Conservation (phyloP, 208 protist genomes). For the Leptomonas seymouri region DNA sequence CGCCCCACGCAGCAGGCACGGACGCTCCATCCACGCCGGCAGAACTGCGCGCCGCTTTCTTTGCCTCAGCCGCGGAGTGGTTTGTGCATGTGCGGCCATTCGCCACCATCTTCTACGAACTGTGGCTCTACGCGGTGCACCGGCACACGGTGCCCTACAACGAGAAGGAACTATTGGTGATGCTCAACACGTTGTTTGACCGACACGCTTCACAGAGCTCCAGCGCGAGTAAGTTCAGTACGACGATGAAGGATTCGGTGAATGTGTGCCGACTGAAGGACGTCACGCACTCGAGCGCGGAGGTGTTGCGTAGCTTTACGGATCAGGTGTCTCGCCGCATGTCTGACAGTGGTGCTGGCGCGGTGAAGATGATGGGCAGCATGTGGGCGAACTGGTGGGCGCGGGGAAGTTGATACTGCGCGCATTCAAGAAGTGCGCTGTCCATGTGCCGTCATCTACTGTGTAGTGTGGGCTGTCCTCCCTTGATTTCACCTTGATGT, state of each 20-base stretch:
- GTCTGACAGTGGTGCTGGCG: slow-evolving; percentile 27
- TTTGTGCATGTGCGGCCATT: slow-evolving; percentile 69
- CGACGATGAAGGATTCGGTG: slow-evolving; percentile 52
- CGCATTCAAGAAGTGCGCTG: background rate
- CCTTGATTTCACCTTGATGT: too few species aligned
- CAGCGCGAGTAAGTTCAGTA: slow-evolving; percentile 43
- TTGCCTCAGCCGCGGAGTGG: slow-evolving; percentile 65
- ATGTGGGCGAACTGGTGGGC: slow-evolving; percentile 33
- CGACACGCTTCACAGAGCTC: slow-evolving; percentile 35
- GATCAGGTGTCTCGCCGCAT: slow-evolving; percentile 38
- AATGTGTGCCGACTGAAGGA: slow-evolving; percentile 64
- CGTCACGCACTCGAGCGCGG: slow-evolving; percentile 45
- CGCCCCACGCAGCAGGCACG: background rate
- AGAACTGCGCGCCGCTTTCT: slow-evolving; percentile 50
- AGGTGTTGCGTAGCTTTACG: slow-evolving; percentile 41
- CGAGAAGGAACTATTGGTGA: slow-evolving; percentile 32
- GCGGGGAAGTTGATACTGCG: background rate
- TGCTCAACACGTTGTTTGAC: slow-evolving; percentile 63
- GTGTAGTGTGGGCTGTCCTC: too few species aligned
- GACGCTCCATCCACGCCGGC: slow-evolving; percentile 9
- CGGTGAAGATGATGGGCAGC: slow-evolving; percentile 36
- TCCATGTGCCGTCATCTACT: too few species aligned
- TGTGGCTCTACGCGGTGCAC: slow-evolving; percentile 67
- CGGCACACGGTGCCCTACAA: slow-evolving; percentile 38
- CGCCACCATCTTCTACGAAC: slow-evolving; percentile 56